Evolutionary conservation across 2,329 filamentous ascomycete genomes (phyloP).

Genomic region (Pseudocercospora macadamiae): DNA sequence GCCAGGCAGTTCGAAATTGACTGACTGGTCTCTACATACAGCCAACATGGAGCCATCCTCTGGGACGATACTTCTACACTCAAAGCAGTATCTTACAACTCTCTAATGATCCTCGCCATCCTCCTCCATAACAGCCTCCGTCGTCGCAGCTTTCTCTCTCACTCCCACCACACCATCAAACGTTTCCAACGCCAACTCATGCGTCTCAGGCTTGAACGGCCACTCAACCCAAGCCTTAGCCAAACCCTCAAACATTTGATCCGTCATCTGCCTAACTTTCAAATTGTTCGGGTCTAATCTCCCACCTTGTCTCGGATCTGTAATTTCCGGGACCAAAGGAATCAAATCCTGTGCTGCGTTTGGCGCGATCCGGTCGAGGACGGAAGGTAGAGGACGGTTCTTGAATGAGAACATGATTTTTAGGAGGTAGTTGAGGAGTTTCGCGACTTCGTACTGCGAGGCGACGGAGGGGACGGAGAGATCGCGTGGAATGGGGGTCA

Average conservation of each 20-base stretch:
- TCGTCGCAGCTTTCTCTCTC: background rate
- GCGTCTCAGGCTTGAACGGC: conserved; percentile 56
- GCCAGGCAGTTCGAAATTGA: too few relatives aligned
- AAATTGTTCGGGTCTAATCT: conserved; percentile 48
- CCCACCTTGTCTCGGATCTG: conserved; percentile 54
- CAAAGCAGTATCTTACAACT: too few relatives aligned
- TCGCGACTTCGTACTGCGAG: conserved; percentile 26
- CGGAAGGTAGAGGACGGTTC: conserved; percentile 44
- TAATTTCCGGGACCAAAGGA: conserved; percentile 53
- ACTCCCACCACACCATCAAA: background rate
- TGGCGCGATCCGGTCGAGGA: conserved; percentile 59
- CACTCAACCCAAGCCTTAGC: conserved; percentile 65
- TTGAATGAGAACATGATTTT: conserved; percentile 45
- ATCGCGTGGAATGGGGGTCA: conserved; percentile 58
- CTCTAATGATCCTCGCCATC: too few relatives aligned
- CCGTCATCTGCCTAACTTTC: conserved; percentile 54
- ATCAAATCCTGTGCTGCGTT: conserved; percentile 62
- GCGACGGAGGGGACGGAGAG: conserved; percentile 37
- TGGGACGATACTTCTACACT: too few relatives aligned
- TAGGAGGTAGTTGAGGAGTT: conserved; percentile 51
- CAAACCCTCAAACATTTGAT: conserved; percentile 61
- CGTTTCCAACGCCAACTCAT: conserved; percentile 27
- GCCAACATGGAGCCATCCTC: too few relatives aligned
- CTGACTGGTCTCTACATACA: too few relatives aligned
- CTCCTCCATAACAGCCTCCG: conserved; percentile 6